Evolutionary conservation across 345 rosid genomes (phyloP), one percentile per base, ranked within the genome.

Genomic region (Rhodamnia argentea): DNA sequence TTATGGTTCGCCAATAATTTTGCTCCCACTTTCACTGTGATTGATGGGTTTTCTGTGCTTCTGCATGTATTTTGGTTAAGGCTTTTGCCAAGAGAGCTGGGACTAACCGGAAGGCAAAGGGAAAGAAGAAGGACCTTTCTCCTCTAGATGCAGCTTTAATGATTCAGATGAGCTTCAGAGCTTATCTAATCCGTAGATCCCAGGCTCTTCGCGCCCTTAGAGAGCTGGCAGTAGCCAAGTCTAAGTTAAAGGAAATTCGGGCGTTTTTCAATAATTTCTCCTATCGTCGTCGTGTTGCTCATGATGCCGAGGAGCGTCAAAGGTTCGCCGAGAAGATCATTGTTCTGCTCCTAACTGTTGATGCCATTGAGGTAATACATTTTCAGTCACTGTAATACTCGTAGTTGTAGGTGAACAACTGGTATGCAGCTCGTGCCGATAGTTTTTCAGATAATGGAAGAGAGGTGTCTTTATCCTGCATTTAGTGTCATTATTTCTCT

Each of bases 321-420:
- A 94, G 92, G 87, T 94, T 98, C 86, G 88, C 95, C 9, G 98
- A 96, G 85, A 96, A 89, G 89, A 95, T 98, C 64, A 96, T 98
- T 83, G 99, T 98, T 27, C 93, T 98, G 87, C 98, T 97, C 47
- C 99, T 96, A 52, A 94, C 99, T 0, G 96, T 94, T 86, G 99
- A 96, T 89, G 95, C 96, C 92, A 94, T 95, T 87, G 98, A 98
- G 99, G 99, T 98, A 95, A 87, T 42, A 29, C 8, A 11, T 27
- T 55, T 40, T 51, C 47, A 2, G 10, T 51, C 44, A 15, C 60
- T 10, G 37, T 8, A 29, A 8, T 37, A 62, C 57, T 32, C 52
- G 12, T 4, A 20, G 86, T 32, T 37, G 12, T 4, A 20, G 86
- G 40, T 44, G 7, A 55, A 40, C 47, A 8, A 23, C 57, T 56